Evolutionary conservation across 768 basidiomycete genomes (phyloP).

Genomic region (Mycena epipterygia): DNA sequence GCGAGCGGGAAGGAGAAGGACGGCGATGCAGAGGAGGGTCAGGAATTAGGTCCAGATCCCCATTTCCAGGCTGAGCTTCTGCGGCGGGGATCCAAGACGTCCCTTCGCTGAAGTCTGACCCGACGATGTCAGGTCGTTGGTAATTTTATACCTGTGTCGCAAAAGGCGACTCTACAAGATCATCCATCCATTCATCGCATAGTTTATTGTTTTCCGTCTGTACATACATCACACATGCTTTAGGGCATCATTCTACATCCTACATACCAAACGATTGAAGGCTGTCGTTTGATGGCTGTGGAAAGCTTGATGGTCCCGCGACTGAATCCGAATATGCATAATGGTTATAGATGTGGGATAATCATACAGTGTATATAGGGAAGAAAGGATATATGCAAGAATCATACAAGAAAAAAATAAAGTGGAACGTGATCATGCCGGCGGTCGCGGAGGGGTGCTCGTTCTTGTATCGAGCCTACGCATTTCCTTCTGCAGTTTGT

Average conservation of each 20-base stretch:
- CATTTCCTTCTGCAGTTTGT: slow-evolving; percentile 86
- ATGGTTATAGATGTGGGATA: slow-evolving; percentile 6
- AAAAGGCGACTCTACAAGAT: slow-evolving; percentile 34
- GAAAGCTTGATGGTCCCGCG: neutral
- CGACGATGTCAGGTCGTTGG: slow-evolving; percentile 38
- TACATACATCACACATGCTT: slow-evolving; percentile 1
- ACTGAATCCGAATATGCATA: neutral
- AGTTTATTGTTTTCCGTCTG: slow-evolving; percentile 20
- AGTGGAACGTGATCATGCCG: slow-evolving; percentile 25
- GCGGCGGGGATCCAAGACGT: slow-evolving; percentile 39
- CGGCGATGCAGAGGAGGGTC: slow-evolving; percentile 40
- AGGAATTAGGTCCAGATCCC: slow-evolving; percentile 21
- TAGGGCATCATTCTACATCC: slow-evolving; percentile 15
- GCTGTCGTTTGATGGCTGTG: no score
- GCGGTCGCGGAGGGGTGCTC: slow-evolving; percentile 72
- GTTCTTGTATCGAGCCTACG: slow-evolving; percentile 83
- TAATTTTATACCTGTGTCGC: slow-evolving; percentile 33
- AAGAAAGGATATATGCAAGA: slow-evolving; percentile 22
- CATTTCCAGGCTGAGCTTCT: slow-evolving; percentile 32
- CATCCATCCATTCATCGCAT: slow-evolving; percentile 31
- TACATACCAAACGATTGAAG: no score
- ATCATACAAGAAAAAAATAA: slow-evolving; percentile 19
- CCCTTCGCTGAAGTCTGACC: slow-evolving; percentile 36
- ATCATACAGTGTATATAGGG: slow-evolving; percentile 32
- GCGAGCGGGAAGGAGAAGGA: slow-evolving; percentile 61